These are phyloP conservation scores for Colletotrichum echinochloae DNA, from an alignment of 2,329 filamentous ascomycete species.

Conservation along the genomic window DNA sequence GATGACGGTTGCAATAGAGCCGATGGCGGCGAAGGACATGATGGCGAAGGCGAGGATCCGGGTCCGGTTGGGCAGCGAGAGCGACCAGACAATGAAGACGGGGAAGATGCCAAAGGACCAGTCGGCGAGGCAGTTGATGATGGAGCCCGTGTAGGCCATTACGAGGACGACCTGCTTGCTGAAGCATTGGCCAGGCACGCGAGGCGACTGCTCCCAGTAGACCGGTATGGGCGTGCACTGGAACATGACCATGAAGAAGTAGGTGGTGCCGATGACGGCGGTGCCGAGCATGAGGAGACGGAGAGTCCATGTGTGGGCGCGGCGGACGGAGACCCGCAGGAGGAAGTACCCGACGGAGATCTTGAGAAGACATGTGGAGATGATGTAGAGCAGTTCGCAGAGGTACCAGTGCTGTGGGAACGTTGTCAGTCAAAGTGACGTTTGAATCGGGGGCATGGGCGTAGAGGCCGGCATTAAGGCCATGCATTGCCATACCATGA, in stretches of 20 bases:
- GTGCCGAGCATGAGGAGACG: slow-evolving; percentile 51
- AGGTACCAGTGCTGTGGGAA: slow-evolving; percentile 53
- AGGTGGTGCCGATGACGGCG: slow-evolving; percentile 52
- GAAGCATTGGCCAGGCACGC: slow-evolving; percentile 49
- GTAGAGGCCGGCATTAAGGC: background rate
- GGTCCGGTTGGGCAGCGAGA: slow-evolving; percentile 54
- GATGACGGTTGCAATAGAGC: slow-evolving; percentile 54
- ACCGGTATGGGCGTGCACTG: slow-evolving; percentile 55
- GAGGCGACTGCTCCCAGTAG: slow-evolving; percentile 52
- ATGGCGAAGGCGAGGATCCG: slow-evolving; percentile 52
- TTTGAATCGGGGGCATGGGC: background rate
- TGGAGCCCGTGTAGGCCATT: slow-evolving; percentile 53
- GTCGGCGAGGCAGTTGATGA: slow-evolving; percentile 53
- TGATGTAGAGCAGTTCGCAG: slow-evolving; percentile 56
- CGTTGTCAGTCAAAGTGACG: slow-evolving; percentile 5
- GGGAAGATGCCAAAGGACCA: slow-evolving; percentile 56
- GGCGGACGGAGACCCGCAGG: slow-evolving; percentile 54
- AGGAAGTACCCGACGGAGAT: slow-evolving; percentile 58
- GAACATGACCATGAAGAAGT: slow-evolving; percentile 57
- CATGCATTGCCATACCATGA: slow-evolving; percentile 47
- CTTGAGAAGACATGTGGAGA: slow-evolving; percentile 50
- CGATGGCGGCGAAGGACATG: slow-evolving; percentile 51
- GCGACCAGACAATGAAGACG: slow-evolving; percentile 54
- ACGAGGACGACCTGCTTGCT: slow-evolving; percentile 45
- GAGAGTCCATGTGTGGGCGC: slow-evolving; percentile 51